Conservation (phyloP, 345 rosid species). For the Isatis tinctoria region DNA sequence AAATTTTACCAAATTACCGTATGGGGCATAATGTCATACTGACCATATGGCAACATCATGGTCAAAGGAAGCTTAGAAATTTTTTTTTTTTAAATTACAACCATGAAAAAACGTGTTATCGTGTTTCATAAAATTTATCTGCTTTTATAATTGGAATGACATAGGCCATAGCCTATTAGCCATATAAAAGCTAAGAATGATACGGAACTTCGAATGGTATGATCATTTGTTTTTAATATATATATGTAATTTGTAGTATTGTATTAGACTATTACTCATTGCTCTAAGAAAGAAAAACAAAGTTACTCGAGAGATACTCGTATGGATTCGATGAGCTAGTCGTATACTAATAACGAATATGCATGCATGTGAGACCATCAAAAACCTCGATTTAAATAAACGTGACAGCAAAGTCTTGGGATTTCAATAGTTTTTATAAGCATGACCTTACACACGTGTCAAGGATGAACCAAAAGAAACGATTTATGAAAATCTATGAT, state of each 20-base stretch:
- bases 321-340: neutral
- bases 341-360: too few relatives aligned
- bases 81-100: too few relatives aligned
- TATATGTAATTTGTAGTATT: neutral
- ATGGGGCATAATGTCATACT: neutral
- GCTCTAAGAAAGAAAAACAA: neutral
- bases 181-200: neutral
- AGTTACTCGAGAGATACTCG: neutral
- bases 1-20: neutral
- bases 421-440: neutral
- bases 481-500: too few relatives aligned
- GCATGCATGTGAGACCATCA: too few relatives aligned
- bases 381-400: too few relatives aligned
- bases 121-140: neutral
- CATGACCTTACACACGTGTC: neutral
- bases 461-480: too few relatives aligned
- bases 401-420: neutral
- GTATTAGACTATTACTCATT: neutral
- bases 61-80: neutral
- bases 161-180: neutral
- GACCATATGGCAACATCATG: neutral
- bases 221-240: neutral
- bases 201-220: neutral
- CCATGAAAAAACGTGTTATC: neutral
- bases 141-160: neutral